Conservation (phyloP, 352 stramenopile genomes). For the Phytopythium chamaehyphon region DNA sequence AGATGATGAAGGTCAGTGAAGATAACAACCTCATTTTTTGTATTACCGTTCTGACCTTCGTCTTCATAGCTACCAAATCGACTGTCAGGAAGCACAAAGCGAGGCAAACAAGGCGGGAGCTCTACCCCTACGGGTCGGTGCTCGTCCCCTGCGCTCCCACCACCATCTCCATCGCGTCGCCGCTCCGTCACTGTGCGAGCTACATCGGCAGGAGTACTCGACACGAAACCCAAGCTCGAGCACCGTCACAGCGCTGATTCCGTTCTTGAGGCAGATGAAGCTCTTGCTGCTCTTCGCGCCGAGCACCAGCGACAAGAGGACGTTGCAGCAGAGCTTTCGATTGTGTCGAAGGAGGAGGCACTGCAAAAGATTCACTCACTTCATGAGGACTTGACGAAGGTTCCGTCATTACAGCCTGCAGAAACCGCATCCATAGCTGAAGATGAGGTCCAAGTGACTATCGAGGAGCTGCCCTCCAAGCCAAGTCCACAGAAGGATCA, state of each 20-base stretch:
- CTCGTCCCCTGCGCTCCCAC: slow-evolving; percentile 2
- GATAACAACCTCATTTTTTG: too few species aligned
- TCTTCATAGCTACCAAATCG: slow-evolving; percentile 3
- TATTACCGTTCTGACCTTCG: background rate
- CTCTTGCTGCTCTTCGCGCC: slow-evolving; percentile 12
- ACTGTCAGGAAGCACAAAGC: slow-evolving; percentile 6
- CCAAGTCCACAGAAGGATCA: background rate
- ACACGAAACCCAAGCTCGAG: slow-evolving; percentile 7
- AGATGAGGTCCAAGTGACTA: slow-evolving; percentile 2
- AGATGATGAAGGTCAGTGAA: slow-evolving; percentile 42
- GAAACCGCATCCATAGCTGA: background rate
- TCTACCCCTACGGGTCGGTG: background rate
- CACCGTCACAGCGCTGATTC: slow-evolving; percentile 15
- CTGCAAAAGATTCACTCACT: slow-evolving; percentile 34
- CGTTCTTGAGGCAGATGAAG: slow-evolving; percentile 3
- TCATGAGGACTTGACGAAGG: slow-evolving; percentile 15
- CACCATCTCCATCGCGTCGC: slow-evolving; percentile 3
- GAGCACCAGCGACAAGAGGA: slow-evolving; percentile 21
- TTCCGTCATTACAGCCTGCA: background rate
- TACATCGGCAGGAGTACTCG: background rate
- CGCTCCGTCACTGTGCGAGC: slow-evolving; percentile 1
- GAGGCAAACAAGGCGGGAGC: background rate
- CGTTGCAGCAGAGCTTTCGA: slow-evolving; percentile 11
- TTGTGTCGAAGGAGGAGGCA: slow-evolving; percentile 27
- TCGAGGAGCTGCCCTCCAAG: background rate